Evolutionary conservation across 805 yeast species (phyloP).

Genomic region (Starmera caribaea): DNA sequence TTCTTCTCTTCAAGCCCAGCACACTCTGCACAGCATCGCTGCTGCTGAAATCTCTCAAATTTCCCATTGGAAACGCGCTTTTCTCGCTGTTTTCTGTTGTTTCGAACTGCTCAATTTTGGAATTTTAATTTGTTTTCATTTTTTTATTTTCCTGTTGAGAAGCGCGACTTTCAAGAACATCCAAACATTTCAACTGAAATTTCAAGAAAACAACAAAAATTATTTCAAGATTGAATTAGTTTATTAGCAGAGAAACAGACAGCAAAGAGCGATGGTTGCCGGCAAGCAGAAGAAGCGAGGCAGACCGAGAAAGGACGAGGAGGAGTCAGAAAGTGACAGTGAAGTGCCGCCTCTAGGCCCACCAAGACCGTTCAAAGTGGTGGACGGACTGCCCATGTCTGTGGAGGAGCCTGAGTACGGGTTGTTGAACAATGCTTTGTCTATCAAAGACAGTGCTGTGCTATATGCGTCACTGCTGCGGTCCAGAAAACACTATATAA

Average conservation of each 20-base stretch:
- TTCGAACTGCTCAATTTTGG: too few relatives aligned
- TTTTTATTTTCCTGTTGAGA: too few relatives aligned
- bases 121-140: too few relatives aligned
- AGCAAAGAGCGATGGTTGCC: too few relatives aligned
- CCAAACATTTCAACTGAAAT: too few relatives aligned
- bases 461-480: constrained; percentile 60
- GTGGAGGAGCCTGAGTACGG: constrained; percentile 53
- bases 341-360: constrained; percentile 16
- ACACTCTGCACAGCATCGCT: background rate
- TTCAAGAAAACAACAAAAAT: too few relatives aligned
- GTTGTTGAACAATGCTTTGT: constrained; percentile 52
- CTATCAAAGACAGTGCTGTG: constrained; percentile 65
- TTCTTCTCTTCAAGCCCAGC: background rate
- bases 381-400: constrained; percentile 62
- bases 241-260: too few relatives aligned
- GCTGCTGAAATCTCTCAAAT: too few relatives aligned
- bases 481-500: constrained; percentile 61
- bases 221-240: too few relatives aligned
- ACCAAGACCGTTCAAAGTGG: constrained; percentile 51
- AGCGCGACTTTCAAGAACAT: too few relatives aligned
- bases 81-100: too few relatives aligned
- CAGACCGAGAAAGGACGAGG: constrained; percentile 12
- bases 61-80: too few relatives aligned
- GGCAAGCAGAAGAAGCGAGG: constrained; percentile 2
- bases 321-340: constrained; percentile 17